Evolutionary conservation across 768 basidiomycete species (phyloP).

Genomic region (Lactifluus piperatus): DNA sequence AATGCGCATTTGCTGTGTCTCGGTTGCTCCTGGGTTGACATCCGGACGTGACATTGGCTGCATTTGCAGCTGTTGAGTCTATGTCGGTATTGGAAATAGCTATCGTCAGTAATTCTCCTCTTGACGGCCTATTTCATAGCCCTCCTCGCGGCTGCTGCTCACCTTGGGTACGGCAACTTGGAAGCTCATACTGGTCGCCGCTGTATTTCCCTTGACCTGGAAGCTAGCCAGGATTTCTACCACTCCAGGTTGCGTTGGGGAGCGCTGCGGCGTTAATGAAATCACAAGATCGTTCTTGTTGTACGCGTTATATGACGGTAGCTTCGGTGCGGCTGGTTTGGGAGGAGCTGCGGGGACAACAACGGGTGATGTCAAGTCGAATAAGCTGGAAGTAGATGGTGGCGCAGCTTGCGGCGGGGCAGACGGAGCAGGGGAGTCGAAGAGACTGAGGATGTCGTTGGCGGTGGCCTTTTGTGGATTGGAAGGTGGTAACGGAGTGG

Average conservation of each 20-base stretch:
- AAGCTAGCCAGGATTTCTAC: constrained; percentile 89
- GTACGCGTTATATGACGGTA: constrained; percentile 78
- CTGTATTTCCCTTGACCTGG: constrained; percentile 48
- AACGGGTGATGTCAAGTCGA: constrained; percentile 21
- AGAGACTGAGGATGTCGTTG: constrained; percentile 88
- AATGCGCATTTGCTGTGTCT: constrained; percentile 95
- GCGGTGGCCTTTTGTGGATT: constrained; percentile 48
- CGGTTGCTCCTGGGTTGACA: constrained; percentile 65
- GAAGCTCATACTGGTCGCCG: constrained; percentile 69
- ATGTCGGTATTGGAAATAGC: background rate
- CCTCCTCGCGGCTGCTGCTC: constrained; percentile 7
- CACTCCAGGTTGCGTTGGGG: constrained; percentile 71
- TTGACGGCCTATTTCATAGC: background rate
- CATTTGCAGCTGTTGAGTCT: constrained; percentile 98
- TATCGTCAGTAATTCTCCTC: background rate
- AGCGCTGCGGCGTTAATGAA: constrained; percentile 82
- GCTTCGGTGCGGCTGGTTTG: constrained; percentile 38
- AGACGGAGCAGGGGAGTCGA: constrained; percentile 41
- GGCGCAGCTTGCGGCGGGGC: constrained; percentile 29
- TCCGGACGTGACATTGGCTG: constrained; percentile 88
- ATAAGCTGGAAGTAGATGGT: constrained; percentile 7
- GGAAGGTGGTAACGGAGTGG: constrained; percentile 29
- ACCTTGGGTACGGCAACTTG: constrained; percentile 98
- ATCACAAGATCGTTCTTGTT: constrained; percentile 88
- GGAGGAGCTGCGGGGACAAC: constrained; percentile 24